phyloP scores from a whole-genome alignment of 345 rosid species.

The Melaleuca quinquenervia region DNA sequence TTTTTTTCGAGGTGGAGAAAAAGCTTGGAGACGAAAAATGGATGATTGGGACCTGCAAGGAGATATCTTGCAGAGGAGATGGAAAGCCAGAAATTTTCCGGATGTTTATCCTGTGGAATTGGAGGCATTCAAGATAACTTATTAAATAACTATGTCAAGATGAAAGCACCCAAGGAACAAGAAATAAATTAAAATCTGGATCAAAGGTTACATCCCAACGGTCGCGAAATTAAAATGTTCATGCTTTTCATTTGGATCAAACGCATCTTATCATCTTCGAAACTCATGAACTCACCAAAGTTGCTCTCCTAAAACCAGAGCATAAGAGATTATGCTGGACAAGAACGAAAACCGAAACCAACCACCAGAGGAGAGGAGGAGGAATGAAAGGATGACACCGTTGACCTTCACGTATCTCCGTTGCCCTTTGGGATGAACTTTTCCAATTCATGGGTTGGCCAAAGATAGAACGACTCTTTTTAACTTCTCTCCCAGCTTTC shows the following conservation, averaged over 20 bases:
- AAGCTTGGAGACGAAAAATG: not conserved
- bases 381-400: not conserved
- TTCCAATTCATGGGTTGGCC: not conserved
- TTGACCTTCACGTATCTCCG: not conserved
- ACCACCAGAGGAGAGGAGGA: not conserved
- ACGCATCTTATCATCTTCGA: not conserved
- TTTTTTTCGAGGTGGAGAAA: conserved; percentile 12
- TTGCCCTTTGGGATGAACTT: not conserved
- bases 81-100: not conserved
- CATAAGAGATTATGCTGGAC: too few relatives aligned
- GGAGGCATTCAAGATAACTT: not conserved
- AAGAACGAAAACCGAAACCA: not conserved
- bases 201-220: too few relatives aligned
- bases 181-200: too few relatives aligned
- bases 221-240: too few relatives aligned
- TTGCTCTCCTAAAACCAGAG: not conserved
- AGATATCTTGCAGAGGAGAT: not conserved
- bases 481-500: not conserved
- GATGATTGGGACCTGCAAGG: not conserved
- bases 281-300: not conserved
- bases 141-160: not conserved
- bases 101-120: not conserved
- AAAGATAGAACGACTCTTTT: not conserved
- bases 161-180: too few relatives aligned
- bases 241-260: not conserved